These are phyloP conservation scores for Yarrowia galli DNA, from an alignment of 1,139 yeast species.

Conservation along the genomic window DNA sequence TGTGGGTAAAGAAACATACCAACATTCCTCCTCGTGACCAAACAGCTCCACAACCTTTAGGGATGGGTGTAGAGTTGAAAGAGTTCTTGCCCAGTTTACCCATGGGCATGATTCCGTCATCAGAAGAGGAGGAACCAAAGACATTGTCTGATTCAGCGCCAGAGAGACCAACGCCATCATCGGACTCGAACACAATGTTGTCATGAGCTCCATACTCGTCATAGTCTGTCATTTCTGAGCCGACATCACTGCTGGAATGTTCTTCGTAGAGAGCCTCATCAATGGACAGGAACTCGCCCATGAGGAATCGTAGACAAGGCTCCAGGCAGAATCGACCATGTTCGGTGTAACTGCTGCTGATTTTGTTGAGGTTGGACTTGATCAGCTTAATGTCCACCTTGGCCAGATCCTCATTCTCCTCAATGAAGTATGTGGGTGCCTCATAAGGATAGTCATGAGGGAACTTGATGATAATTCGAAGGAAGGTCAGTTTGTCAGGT, in stretches of 20 bases:
- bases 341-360: constrained; percentile 64
- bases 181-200: constrained; percentile 17
- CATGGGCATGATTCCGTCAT: constrained; percentile 44
- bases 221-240: constrained; percentile 7
- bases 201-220: constrained; percentile 40
- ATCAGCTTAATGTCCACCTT: constrained; percentile 60
- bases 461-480: constrained; percentile 70
- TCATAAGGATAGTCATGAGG: constrained; percentile 76
- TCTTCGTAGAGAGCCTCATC: constrained; percentile 53
- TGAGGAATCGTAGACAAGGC: constrained; percentile 73
- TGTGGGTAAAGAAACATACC: constrained; percentile 82
- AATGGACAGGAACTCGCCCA: constrained; percentile 71
- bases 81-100: constrained; percentile 20
- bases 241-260: constrained; percentile 44
- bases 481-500: constrained; percentile 58
- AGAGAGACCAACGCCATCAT: constrained; percentile 12
- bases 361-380: constrained; percentile 59
- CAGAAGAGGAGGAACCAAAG: constrained; percentile 44
- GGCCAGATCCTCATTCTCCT: constrained; percentile 75
- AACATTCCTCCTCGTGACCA: constrained; percentile 84
- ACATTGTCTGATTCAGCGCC: constrained; percentile 14
- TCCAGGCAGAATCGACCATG: constrained; percentile 76
- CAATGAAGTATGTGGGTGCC: constrained; percentile 68
- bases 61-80: constrained; percentile 85
- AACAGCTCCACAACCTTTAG: constrained; percentile 90